Evolutionary conservation across 495 filamentous ascomycete genomes (phyloP), one percentile per base, ranked within the genome.

Genomic region (Neurospora tetrasperma): DNA sequence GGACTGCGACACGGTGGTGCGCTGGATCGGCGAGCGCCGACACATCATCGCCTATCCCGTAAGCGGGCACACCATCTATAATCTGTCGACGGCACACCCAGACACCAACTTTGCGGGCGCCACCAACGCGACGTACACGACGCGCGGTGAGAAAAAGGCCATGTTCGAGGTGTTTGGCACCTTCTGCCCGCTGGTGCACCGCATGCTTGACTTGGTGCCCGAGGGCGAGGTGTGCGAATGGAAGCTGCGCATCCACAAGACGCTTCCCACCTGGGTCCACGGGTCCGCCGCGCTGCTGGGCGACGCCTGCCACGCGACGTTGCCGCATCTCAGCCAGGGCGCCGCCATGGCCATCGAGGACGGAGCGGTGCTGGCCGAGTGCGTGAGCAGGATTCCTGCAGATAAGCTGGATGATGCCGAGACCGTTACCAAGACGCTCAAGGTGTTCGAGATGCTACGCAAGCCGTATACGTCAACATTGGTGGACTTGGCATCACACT

Each of bases 21-120:
- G 92, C 42, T 95, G 91, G 92, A 92, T 94, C 72, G 92, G 92
- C 62, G 88, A 88, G 77, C 89, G 89, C 76, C 83, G 90, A 0
- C 92, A 96, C 79, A 94, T 94, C 79, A 93, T 96, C 78, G 93
- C 92, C 5, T 96, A 94, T 81, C 88, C 92, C 0, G 89, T 96
- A 72, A 85, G 85, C 77, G 88, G 85, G 82, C 89, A 94, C 77
- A 87, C 85, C 38, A 91, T 93, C 79, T 94, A 95, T 84, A 94
- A 94, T 84, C 80, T 94, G 62, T 90, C 89, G 20, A 90, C 92
- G 39, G 85, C 89, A 14, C 92, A 94, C 80, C 92, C 91, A 2
- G 91, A 94, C 77, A 84, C 77, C 71, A 88, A 93, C 80, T 94
- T 93, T 74, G 90, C 90, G 16, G 86, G 84, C 7, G 91, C 90